Conservation (phyloP, 1,139 yeast species). For the Neolecta irregularis region DNA sequence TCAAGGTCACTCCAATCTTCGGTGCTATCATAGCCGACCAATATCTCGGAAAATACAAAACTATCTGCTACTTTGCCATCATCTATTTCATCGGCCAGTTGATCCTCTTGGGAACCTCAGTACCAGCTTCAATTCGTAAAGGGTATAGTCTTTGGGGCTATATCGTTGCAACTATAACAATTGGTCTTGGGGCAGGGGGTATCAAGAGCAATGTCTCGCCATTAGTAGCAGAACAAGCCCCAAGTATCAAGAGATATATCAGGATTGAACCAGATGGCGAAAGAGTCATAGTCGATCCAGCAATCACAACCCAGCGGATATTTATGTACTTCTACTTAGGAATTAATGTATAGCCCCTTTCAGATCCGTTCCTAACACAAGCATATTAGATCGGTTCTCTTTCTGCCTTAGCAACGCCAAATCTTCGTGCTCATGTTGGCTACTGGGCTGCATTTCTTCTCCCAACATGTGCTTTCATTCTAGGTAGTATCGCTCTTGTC, state of each 20-base stretch:
- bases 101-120: conserved; percentile 53
- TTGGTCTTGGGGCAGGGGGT: conserved; percentile 72
- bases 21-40: conserved; percentile 71
- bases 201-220: conserved; percentile 70
- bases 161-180: conserved; percentile 43
- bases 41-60: conserved; percentile 54
- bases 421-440: conserved; percentile 43
- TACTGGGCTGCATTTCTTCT: conserved; percentile 64
- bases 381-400: conserved; percentile 76
- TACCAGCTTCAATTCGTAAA: conserved; percentile 42
- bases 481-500: conserved; percentile 41
- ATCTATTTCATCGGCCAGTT: conserved; percentile 46
- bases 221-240: conserved; percentile 60
- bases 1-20: conserved; percentile 62
- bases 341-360: too few relatives aligned
- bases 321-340: conserved; percentile 66
- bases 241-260: conserved; percentile 42
- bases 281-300: conserved; percentile 54
- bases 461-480: conserved; percentile 48
- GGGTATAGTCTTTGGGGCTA: conserved; percentile 38
- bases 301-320: conserved; percentile 56
- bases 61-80: conserved; percentile 46
- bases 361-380: too few relatives aligned
- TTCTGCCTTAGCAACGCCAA: conserved; percentile 62
- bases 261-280: conserved; percentile 46